These are phyloP conservation scores for Ascocoryne sarcoides DNA, from an alignment of 2,329 filamentous ascomycete genomes.

Conservation along the genomic window DNA sequence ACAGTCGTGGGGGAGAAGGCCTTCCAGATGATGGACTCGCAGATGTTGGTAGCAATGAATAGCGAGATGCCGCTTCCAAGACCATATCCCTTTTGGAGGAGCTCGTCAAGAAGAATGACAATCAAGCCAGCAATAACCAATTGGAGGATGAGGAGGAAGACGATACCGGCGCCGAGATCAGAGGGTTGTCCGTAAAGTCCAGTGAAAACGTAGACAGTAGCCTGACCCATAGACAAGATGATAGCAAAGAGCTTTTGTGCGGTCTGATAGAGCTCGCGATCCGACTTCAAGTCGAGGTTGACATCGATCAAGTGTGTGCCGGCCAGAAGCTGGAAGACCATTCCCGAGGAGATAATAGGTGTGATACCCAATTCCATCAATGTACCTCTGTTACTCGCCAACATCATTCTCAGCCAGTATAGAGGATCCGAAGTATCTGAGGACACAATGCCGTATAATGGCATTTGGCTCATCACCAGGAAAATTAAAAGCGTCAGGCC, in stretches of 20 bases:
- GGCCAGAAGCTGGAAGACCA: constrained; percentile 99
- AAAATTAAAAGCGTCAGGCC: constrained; percentile 94
- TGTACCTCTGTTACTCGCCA: constrained; percentile 96
- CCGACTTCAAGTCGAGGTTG: constrained; percentile 99
- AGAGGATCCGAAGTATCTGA: constrained; percentile 97
- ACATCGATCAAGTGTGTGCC: constrained; percentile 99
- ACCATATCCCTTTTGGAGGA: constrained; percentile 98
- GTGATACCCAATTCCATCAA: constrained; percentile 96
- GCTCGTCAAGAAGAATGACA: constrained; percentile 97
- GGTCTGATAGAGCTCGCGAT: constrained; percentile 99
- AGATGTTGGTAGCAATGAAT: constrained; percentile 99
- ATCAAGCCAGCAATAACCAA: constrained; percentile 96
- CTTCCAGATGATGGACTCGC: constrained; percentile 99
- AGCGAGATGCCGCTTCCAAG: constrained; percentile 97
- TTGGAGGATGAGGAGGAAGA: constrained; percentile 96
- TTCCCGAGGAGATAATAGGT: constrained; percentile 98
- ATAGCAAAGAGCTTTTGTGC: constrained; percentile 98
- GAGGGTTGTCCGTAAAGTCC: constrained; percentile 95
- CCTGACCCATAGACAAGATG: constrained; percentile 94
- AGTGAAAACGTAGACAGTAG: constrained; percentile 96
- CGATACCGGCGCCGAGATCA: constrained; percentile 94
- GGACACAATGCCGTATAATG: constrained; percentile 96
- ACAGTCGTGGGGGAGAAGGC: constrained; percentile 98
- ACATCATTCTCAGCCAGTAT: constrained; percentile 99
- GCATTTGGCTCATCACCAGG: constrained; percentile 99